Evolutionary conservation across 441 rosid species (phyloP).

Genomic region (Gossypium trilobum): DNA sequence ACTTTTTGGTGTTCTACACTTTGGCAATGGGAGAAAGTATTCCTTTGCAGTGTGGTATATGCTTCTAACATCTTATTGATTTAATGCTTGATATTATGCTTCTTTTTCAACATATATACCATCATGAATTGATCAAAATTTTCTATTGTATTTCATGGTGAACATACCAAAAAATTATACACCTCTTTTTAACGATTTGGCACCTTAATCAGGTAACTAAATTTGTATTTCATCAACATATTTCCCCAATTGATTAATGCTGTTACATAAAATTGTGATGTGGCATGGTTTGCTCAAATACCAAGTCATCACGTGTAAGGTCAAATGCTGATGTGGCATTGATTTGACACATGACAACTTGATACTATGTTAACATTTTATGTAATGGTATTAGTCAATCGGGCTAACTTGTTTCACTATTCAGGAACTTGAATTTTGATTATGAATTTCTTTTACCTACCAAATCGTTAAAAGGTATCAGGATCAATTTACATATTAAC

Average conservation of each 20-base stretch:
- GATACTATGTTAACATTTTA: background rate
- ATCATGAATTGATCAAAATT: background rate
- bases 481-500: background rate
- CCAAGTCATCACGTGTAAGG: background rate
- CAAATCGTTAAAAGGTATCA: background rate
- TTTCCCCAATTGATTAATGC: too few species aligned
- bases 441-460: background rate
- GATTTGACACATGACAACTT: background rate
- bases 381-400: background rate
- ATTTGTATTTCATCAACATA: too few species aligned
- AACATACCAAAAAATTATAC: too few species aligned
- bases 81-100: background rate
- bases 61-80: background rate
- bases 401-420: background rate
- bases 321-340: background rate
- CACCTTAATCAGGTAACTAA: too few species aligned
- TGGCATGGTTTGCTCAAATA: background rate
- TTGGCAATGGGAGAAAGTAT: slow-evolving; percentile 73
- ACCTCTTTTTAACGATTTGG: background rate
- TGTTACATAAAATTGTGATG: background rate
- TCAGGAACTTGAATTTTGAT: too few species aligned
- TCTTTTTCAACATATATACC: background rate
- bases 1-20: slow-evolving; percentile 67
- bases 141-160: background rate
- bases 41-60: slow-evolving; percentile 81